A percentile compares a stretch with the other conserved stretches of the same genome.
phyloP scores from a whole-genome alignment of 306 rosid species.

The Pachyrhizus erosus region DNA sequence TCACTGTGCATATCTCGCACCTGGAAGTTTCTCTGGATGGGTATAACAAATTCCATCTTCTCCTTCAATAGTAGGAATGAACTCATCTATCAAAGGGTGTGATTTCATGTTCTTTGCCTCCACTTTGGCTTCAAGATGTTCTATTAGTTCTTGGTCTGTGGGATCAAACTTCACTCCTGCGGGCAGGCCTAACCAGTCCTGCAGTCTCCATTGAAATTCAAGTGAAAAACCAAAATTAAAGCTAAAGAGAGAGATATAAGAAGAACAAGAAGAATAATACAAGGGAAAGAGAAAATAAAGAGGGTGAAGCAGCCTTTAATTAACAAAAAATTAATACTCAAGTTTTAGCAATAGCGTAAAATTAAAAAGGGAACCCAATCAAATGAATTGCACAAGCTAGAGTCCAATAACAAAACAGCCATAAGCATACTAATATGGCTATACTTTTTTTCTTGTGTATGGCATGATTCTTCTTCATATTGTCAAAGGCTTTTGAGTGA shows the following conservation, averaged over 20 bases:
- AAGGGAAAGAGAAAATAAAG: conserved; percentile 38
- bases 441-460: not conserved
- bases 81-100: conserved; percentile 98
- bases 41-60: conserved; percentile 99
- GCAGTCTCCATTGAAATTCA: conserved; percentile 31
- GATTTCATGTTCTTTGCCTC: conserved; percentile 82
- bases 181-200: conserved; percentile 99
- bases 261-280: conserved; percentile 30
- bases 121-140: conserved; percentile 97
- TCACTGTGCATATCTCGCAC: conserved; percentile 26
- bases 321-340: conserved; percentile 31
- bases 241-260: not conserved
- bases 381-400: conserved; percentile 28
- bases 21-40: conserved; percentile 99
- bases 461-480: conserved; percentile 39
- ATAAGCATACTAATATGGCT: conserved; percentile 29
- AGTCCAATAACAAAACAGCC: conserved; percentile 16
- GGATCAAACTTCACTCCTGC: conserved; percentile 99
- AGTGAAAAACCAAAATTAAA: not conserved
- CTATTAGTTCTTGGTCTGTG: conserved; percentile 96
- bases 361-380: not conserved
- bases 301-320: conserved; percentile 33
- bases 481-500: conserved; percentile 48
- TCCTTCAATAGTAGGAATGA: conserved; percentile 96
- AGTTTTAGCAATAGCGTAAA: conserved; percentile 21